Conservation (phyloP, 331 rosid species). For the Erythrophleum ivorense region DNA sequence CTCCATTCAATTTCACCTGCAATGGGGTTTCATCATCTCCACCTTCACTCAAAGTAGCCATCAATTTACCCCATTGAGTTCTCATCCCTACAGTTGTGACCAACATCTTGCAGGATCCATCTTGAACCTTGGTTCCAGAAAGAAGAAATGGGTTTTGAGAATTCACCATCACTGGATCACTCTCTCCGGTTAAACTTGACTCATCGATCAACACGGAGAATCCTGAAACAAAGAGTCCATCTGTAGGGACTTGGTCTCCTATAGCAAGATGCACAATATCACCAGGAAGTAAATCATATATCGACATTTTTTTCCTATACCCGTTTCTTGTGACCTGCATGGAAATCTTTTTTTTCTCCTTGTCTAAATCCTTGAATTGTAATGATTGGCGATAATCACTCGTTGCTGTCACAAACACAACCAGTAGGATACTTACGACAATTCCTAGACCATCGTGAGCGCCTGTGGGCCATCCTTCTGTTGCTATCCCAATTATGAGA, state of each 20-base stretch:
- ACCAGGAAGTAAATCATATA: constrained; percentile 86
- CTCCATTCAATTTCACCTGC: constrained; percentile 94
- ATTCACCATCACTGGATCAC: constrained; percentile 85
- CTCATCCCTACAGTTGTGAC: constrained; percentile 95
- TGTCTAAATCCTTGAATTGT: constrained; percentile 95
- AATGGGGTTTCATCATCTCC: constrained; percentile 96
- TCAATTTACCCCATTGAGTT: constrained; percentile 97
- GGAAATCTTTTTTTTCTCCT: constrained; percentile 88
- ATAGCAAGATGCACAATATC: constrained; percentile 88
- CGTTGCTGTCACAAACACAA: constrained; percentile 87
- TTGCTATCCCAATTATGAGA: constrained; percentile 68
- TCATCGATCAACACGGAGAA: constrained; percentile 87
- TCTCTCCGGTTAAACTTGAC: constrained; percentile 96
- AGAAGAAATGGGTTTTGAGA: constrained; percentile 83
- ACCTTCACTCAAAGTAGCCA: constrained; percentile 96
- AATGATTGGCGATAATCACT: constrained; percentile 91
- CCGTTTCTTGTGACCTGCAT: constrained; percentile 91
- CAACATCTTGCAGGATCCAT: constrained; percentile 92
- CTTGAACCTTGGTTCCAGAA: constrained; percentile 96
- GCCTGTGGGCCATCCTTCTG: constrained; percentile 94
- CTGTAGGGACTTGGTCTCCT: constrained; percentile 97
- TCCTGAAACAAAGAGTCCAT: constrained; percentile 85
- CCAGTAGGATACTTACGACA: constrained; percentile 85
- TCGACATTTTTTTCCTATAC: constrained; percentile 86
- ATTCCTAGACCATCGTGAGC: constrained; percentile 97